Evolutionary conservation across 352 stramenopile species (phyloP).

Genomic region (Globisporangium megalacanthum): DNA sequence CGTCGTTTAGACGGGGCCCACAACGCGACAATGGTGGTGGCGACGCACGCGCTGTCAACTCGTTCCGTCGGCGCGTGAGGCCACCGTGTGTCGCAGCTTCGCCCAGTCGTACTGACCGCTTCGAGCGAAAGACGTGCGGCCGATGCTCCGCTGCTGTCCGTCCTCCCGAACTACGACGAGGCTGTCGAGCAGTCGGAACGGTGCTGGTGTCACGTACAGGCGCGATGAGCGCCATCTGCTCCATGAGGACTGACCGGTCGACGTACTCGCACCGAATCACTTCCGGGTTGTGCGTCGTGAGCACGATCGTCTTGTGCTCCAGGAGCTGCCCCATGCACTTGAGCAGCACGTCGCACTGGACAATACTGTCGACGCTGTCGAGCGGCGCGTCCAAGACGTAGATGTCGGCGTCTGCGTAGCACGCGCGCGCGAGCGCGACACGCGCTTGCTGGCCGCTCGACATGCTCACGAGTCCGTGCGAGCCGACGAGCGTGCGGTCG

Average conservation of each 20-base stretch:
- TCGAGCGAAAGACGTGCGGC: slow-evolving; percentile 6
- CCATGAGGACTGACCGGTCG: slow-evolving; percentile 30
- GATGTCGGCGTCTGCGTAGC: slow-evolving; percentile 49
- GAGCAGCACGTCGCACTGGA: slow-evolving; percentile 52
- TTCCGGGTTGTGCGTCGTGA: slow-evolving; percentile 52
- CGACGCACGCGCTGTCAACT: background rate
- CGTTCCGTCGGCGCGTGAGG: background rate
- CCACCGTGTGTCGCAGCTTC: slow-evolving; percentile 4
- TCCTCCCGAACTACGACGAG: slow-evolving; percentile 13
- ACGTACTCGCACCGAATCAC: slow-evolving; percentile 38
- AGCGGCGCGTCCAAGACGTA: slow-evolving; percentile 49
- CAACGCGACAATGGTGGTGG: background rate
- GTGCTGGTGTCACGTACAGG: background rate
- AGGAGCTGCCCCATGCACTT: slow-evolving; percentile 50
- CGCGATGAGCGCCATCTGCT: slow-evolving; percentile 23
- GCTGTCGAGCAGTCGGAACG: slow-evolving; percentile 6
- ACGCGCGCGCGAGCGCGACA: slow-evolving; percentile 49
- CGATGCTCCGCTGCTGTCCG: slow-evolving; percentile 3
- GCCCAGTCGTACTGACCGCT: slow-evolving; percentile 8
- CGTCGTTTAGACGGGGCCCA: slow-evolving; percentile 14
- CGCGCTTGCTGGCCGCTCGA: slow-evolving; percentile 51
- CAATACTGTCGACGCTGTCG: slow-evolving; percentile 48
- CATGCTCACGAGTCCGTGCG: slow-evolving; percentile 45
- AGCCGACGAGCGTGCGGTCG: slow-evolving; percentile 36
- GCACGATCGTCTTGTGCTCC: slow-evolving; percentile 43